Evolutionary conservation across 2,329 filamentous ascomycete genomes (phyloP), one percentile per base, ranked within the genome.

Genomic region (Purpureocillium lavendulum): DNA sequence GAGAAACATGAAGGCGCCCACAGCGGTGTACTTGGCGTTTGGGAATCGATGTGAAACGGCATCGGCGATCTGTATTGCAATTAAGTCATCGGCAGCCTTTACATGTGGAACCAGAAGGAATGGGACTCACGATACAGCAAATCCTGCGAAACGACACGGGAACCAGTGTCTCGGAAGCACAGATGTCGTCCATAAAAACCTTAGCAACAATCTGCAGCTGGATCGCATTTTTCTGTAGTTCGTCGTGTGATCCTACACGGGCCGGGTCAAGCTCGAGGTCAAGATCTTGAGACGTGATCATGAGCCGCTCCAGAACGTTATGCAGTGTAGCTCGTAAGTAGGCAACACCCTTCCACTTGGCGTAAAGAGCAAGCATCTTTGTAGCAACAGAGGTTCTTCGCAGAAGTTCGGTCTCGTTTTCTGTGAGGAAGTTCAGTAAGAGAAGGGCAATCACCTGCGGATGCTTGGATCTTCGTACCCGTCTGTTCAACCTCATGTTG

Each of bases 161-260:
- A 30, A 83, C 81, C 48, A 66, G 75, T 9, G 68, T 57, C 4
- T 75, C 69, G 2, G 80, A 84, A 35, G 72, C 73, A 47, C 77
- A 80, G 15, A 84, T 84, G 48, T 82, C 78, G 39, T 83, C 79
- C 40, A 84, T 82, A 49, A 84, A 84, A 5, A 83, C 78, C 49
- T 82, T 81, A 2, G 80, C 77, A 8, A 84, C 78, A 28, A 81
- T 76, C 38, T 75, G 71, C 32, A 84, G 65, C 51, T 84, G 79
- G 12, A 79, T 56, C 3, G 77, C 77, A 52, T 84, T 84, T 50
- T 78, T 80, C 50, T 80, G 66, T 3, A 83, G 62, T 48, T 84
- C 79, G 48, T 83, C 79, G 2, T 67, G 61, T 0, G 76, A 77
- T 29, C 61, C 59, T 3, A 81, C 74, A 42, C 78, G 70, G 1